Conservation (phyloP, 768 basidiomycete species). For the Leccinum subgranulosum region DNA sequence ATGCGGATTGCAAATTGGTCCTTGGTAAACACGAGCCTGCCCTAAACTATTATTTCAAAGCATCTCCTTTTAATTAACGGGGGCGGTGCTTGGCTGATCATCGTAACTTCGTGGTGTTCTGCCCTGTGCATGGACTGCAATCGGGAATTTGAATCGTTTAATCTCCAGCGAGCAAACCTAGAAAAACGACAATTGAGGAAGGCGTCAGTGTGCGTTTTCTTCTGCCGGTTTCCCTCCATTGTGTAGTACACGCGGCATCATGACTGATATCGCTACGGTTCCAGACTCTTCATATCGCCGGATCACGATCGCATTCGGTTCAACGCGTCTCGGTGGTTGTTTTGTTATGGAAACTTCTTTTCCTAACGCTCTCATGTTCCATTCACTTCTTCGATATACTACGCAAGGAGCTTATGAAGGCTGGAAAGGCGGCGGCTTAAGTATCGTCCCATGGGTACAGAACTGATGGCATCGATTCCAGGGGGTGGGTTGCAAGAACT, state of each 20-base stretch:
- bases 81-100: too few species aligned
- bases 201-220: background rate
- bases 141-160: too few species aligned
- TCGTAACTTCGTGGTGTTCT: too few species aligned
- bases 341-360: background rate
- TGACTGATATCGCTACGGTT: background rate
- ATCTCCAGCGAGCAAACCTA: too few species aligned
- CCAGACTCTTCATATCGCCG: background rate
- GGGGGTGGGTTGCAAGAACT: background rate
- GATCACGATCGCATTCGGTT: background rate
- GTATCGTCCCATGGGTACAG: background rate
- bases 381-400: background rate
- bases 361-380: background rate
- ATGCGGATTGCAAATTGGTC: too few species aligned
- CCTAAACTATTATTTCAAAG: too few species aligned
- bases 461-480: background rate
- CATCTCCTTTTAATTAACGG: too few species aligned
- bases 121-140: too few species aligned
- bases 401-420: background rate
- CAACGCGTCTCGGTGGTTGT: background rate
- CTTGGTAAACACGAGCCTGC: too few species aligned
- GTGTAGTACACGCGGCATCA: too few species aligned
- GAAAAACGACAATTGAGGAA: too few species aligned
- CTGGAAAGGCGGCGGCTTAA: background rate
- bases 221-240: background rate